Conservation (phyloP, 495 filamentous ascomycete genomes). For the Aspergillus cristatus region DNA sequence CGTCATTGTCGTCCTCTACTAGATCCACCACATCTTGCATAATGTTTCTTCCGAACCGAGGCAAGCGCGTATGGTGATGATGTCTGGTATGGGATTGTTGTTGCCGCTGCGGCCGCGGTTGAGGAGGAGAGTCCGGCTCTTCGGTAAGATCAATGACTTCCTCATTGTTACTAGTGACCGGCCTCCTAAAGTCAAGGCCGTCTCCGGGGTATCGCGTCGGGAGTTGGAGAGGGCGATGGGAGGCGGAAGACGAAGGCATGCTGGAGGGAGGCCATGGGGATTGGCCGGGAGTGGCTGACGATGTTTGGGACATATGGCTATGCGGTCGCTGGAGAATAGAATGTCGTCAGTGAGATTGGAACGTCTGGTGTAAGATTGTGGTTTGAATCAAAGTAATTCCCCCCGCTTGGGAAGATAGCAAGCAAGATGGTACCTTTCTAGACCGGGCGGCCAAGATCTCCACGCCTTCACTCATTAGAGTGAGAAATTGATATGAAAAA, state of each 20-base stretch:
- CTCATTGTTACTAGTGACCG: slow-evolving; percentile 20
- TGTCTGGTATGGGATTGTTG: slow-evolving; percentile 1
- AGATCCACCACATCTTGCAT: slow-evolving; percentile 22
- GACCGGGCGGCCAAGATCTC: slow-evolving; percentile 32
- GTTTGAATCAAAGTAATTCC: slow-evolving; percentile 6
- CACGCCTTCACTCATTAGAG: slow-evolving; percentile 30
- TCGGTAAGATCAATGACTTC: slow-evolving; percentile 47
- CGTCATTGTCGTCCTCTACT: slow-evolving; percentile 16
- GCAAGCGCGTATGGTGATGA: slow-evolving; percentile 13
- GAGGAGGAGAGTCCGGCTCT: slow-evolving; percentile 30
- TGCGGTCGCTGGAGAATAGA: slow-evolving; percentile 24
- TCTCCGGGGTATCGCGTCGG: slow-evolving; percentile 32
- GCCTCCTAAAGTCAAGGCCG: slow-evolving; percentile 42
- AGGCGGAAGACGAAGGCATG: slow-evolving; percentile 15
- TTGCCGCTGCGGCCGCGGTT: neutral
- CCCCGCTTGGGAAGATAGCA: slow-evolving; percentile 12
- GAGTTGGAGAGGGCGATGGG: slow-evolving; percentile 13
- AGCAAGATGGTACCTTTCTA: slow-evolving; percentile 24
- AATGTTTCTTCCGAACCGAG: slow-evolving; percentile 27
- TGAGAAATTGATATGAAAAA: neutral
- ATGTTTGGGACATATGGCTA: slow-evolving; percentile 28
- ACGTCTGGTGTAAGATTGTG: neutral
- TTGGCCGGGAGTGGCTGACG: slow-evolving; percentile 11
- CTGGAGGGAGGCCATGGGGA: slow-evolving; percentile 13
- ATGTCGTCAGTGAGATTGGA: slow-evolving; percentile 2